Conservation (phyloP, 2,329 filamentous ascomycete genomes). For the Epichloe aotearoae region DNA sequence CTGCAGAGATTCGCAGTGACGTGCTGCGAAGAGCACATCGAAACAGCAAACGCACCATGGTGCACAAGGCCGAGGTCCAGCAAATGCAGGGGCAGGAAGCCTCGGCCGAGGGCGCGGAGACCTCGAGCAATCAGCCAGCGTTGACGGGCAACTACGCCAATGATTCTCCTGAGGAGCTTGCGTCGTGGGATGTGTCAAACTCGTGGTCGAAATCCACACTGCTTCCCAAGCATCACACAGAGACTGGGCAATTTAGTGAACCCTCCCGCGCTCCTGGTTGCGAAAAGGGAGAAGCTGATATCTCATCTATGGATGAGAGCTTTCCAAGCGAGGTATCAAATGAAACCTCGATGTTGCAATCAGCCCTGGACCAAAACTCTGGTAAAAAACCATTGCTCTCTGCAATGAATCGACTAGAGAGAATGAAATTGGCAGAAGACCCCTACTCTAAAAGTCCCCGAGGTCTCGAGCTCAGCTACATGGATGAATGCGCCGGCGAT, state of each 20-base stretch:
- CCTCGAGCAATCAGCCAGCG: not conserved
- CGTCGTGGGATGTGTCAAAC: constrained; percentile 25
- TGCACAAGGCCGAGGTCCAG: constrained; percentile 9
- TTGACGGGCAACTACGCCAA: constrained; percentile 35
- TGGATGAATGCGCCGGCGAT: constrained; percentile 26
- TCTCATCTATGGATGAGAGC: constrained; percentile 28
- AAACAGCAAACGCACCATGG: constrained; percentile 8
- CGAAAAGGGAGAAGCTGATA: constrained; percentile 17
- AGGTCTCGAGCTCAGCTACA: constrained; percentile 34
- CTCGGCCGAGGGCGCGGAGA: constrained; percentile 4
- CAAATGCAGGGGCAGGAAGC: constrained; percentile 6
- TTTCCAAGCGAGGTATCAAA: constrained; percentile 18
- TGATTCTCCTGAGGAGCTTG: constrained; percentile 41
- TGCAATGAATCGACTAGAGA: constrained; percentile 2
- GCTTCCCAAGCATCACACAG: constrained; percentile 10
- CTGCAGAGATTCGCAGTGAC: constrained; percentile 18
- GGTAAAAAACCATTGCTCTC: constrained; percentile 1
- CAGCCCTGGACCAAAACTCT: constrained; percentile 17
- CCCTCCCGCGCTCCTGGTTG: not conserved
- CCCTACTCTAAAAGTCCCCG: constrained; percentile 31
- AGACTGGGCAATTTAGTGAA: not conserved
- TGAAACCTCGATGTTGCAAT: constrained; percentile 14
- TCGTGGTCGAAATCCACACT: constrained; percentile 15
- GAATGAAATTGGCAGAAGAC: constrained; percentile 17
- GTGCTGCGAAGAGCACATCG: constrained; percentile 16